Conservation (phyloP, 2,329 filamentous ascomycete species). For the Nigrospora osmanthi region DNA sequence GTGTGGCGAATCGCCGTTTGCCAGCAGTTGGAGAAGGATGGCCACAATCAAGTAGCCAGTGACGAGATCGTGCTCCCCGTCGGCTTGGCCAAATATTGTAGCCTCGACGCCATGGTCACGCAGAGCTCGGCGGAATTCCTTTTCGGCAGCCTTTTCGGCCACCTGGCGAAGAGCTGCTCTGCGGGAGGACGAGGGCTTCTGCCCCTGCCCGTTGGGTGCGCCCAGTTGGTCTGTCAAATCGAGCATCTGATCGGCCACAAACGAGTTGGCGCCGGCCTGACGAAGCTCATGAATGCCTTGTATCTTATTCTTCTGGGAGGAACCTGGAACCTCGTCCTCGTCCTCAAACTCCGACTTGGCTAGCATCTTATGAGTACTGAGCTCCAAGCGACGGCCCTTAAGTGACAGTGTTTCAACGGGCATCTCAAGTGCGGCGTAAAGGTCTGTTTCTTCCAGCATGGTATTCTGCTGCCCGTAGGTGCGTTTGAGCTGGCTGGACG, state of each 20-base stretch:
- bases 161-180: constrained; percentile 53
- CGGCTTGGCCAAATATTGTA: constrained; percentile 56
- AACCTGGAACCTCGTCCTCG: constrained; percentile 34
- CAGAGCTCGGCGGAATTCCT: constrained; percentile 61
- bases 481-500: constrained; percentile 20
- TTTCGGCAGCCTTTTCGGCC: constrained; percentile 50
- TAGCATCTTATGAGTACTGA: constrained; percentile 15
- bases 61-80: constrained; percentile 50
- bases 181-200: constrained; percentile 40
- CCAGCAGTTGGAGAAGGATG: constrained; percentile 54
- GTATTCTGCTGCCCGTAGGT: constrained; percentile 22
- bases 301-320: constrained; percentile 40
- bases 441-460: constrained; percentile 17
- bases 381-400: constrained; percentile 21
- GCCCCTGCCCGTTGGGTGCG: constrained; percentile 24
- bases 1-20: constrained; percentile 51
- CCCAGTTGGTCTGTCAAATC: constrained; percentile 56
- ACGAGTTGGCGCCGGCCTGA: constrained; percentile 58
- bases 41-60: constrained; percentile 57
- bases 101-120: constrained; percentile 66
- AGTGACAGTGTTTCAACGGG: constrained; percentile 14
- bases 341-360: constrained; percentile 20
- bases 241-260: constrained; percentile 58
- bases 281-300: constrained; percentile 58
- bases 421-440: constrained; percentile 17